Conservation (phyloP, 345 rosid genomes). For the Populus pruinosa region DNA sequence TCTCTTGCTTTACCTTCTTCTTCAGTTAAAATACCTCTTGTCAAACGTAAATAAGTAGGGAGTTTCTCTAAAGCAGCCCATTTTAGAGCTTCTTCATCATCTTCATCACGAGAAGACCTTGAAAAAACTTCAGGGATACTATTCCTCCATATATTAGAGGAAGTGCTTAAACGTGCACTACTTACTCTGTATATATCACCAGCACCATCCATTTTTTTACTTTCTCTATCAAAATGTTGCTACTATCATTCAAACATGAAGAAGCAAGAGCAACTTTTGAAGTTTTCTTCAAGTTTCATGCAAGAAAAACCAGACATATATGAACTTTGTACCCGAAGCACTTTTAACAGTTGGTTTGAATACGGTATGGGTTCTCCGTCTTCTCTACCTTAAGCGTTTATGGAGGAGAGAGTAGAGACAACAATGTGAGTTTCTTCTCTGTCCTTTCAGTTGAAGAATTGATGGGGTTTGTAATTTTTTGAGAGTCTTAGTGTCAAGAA, state of each 20-base stretch:
- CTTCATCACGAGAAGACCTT: slow-evolving; percentile 42
- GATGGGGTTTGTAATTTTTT: not conserved
- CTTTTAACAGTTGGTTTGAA: not conserved
- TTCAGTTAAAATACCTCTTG: slow-evolving; percentile 63
- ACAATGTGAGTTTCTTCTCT: slow-evolving; percentile 5
- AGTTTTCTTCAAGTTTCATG: slow-evolving; percentile 9
- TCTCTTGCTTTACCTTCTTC: slow-evolving; percentile 48
- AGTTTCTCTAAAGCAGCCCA: slow-evolving; percentile 94
- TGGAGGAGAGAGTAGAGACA: not conserved
- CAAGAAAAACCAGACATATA: not conserved
- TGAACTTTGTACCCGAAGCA: not conserved
- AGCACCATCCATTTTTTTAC: slow-evolving; percentile 27
- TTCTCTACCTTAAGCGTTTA: not conserved
- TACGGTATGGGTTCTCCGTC: not conserved
- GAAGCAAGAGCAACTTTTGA: not conserved
- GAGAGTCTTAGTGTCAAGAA: not conserved
- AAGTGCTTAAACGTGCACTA: slow-evolving; percentile 41
- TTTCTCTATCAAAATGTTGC: not conserved
- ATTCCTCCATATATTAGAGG: slow-evolving; percentile 44
- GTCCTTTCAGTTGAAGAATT: slow-evolving; percentile 4
- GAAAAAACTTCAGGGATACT: slow-evolving; percentile 40
- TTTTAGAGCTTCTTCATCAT: slow-evolving; percentile 69
- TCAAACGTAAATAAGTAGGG: slow-evolving; percentile 63
- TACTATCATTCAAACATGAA: not conserved
- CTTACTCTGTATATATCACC: slow-evolving; percentile 29